These are phyloP conservation scores for Fusarium decemcellulare DNA, from an alignment of 2,329 filamentous ascomycete genomes.

Conservation along the genomic window DNA sequence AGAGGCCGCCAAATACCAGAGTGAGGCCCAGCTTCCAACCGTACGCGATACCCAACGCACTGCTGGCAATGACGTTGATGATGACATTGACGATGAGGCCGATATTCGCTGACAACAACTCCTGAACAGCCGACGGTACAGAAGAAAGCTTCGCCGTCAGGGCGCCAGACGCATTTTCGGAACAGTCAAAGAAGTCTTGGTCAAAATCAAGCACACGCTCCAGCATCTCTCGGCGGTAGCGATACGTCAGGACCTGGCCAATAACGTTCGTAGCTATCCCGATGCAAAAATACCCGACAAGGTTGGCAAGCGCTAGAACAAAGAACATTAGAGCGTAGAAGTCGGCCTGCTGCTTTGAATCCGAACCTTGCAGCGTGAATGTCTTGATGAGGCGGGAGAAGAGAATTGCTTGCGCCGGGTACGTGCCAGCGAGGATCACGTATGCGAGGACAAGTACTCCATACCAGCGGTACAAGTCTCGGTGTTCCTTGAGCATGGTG, in stretches of 20 bases:
- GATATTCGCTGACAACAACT: constrained; percentile 56
- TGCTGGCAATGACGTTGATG: constrained; percentile 44
- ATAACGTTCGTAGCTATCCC: constrained; percentile 12
- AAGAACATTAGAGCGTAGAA: constrained; percentile 67
- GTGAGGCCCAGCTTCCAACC: constrained; percentile 64
- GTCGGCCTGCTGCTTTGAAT: constrained; percentile 51
- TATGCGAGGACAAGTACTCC: not conserved
- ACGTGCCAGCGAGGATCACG: not conserved
- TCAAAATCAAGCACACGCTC: constrained; percentile 50
- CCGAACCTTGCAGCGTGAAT: constrained; percentile 34
- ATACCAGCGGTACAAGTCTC: constrained; percentile 1
- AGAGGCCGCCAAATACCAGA: constrained; percentile 55
- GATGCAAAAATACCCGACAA: constrained; percentile 52
- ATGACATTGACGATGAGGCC: constrained; percentile 48
- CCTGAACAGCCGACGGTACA: constrained; percentile 57
- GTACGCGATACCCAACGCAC: constrained; percentile 57
- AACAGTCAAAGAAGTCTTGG: constrained; percentile 56
- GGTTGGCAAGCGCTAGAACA: constrained; percentile 57
- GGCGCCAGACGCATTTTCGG: constrained; percentile 52
- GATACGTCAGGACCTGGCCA: constrained; percentile 1
- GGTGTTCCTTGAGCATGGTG: not conserved
- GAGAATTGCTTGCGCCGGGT: constrained; percentile 14
- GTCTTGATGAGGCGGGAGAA: constrained; percentile 42
- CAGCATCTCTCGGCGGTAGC: constrained; percentile 6
- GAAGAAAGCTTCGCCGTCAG: constrained; percentile 50